Evolutionary conservation across 352 stramenopile species (phyloP), one percentile per base, ranked within the genome.

Genomic region (Elongisporangium undulatum): DNA sequence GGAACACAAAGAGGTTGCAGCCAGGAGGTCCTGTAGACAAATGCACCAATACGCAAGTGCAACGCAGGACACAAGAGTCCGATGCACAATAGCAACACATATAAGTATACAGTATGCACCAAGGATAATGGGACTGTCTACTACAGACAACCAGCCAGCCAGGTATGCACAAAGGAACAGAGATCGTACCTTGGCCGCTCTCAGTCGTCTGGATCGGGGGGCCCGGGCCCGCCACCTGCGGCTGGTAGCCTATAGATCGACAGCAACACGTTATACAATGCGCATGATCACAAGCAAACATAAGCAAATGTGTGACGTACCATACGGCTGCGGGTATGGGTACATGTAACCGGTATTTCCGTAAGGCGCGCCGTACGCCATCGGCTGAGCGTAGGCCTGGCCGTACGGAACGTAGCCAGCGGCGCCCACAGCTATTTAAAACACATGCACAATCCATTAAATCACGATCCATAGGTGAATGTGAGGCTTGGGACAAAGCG

Each of bases 1-100:
- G 94, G 85, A 99, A 99, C 60, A 99, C 92, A 86, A 98, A 99
- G 21, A 99, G 77, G 78, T 98, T 99, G 69, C 93, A 97, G 68
- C 93, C 94, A 82, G 95, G 90, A 56, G 94, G 95, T 68, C 94
- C 92, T 95, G 69, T 61, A 66, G 6, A 45, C 34, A 45, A 45
- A 45, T 49, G 65, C 64, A 68, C 62, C 48, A 78, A 73, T 66
- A 78, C 55, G 77, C 61, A 77, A 77, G 58, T 45, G 34, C 34
- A 17, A 12, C 34, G 10, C 34, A 17, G 34, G 66, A 80, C 58
- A 38, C 72, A 69, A 73, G 57, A 77, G 52, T 62, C 62, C 55
- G 55, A 74, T 62, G 51, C 51, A 73, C 38, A 23, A 34, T 68
- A 21, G 54, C 45, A 67, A 53, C 17, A 54, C 64, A 61, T 39